These are phyloP conservation scores for Suillus clintonianus DNA, from an alignment of 768 basidiomycete genomes.

Conservation along the genomic window DNA sequence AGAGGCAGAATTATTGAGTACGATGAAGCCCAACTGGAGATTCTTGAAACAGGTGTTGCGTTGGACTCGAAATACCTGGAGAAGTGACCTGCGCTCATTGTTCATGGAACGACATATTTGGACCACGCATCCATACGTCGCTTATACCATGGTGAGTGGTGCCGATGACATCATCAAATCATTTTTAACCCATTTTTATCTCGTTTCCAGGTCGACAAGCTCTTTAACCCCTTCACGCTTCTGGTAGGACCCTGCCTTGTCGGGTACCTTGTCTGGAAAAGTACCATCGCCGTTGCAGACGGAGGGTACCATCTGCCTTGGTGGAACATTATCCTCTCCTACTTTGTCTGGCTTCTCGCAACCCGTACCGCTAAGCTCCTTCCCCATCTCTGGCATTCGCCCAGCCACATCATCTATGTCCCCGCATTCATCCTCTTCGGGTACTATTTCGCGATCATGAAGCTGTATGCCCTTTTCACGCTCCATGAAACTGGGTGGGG, in stretches of 20 bases:
- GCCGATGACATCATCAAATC: neutral
- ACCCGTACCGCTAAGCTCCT: conserved; percentile 77
- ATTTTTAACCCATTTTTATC: neutral
- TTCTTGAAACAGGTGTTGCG: conserved; percentile 92
- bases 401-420: conserved; percentile 76
- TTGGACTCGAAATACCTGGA: conserved; percentile 95
- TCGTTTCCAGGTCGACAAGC: conserved; percentile 68
- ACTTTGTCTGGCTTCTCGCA: conserved; percentile 69
- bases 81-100: conserved; percentile 83
- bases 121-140: conserved; percentile 77
- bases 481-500: conserved; percentile 97
- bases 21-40: conserved; percentile 97
- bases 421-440: conserved; percentile 90
- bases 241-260: conserved; percentile 84
- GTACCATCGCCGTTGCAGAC: conserved; percentile 61
- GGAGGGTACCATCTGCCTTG: conserved; percentile 82
- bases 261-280: conserved; percentile 74
- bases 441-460: conserved; percentile 95
- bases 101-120: conserved; percentile 89
- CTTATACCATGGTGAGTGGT: conserved; percentile 74
- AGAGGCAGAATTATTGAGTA: conserved; percentile 83
- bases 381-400: conserved; percentile 78
- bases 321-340: conserved; percentile 76
- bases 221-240: conserved; percentile 85
- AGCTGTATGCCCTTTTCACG: conserved; percentile 86